Evolutionary conservation across 805 yeast genomes (phyloP).

Genomic region (Cyberlindnera meyerae): DNA sequence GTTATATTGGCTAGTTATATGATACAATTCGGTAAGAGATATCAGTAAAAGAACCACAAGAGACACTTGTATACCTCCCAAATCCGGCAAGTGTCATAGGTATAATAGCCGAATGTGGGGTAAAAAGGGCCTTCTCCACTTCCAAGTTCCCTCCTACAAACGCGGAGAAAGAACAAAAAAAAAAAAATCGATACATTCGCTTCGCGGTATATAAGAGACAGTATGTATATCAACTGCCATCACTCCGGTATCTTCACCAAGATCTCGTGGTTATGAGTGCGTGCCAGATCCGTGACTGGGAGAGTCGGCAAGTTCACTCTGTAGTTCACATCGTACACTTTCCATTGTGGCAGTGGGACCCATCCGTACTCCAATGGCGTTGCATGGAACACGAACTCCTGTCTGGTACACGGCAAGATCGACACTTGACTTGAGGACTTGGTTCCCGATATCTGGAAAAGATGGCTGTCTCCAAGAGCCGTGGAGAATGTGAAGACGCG

Average conservation of each 20-base stretch:
- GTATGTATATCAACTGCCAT: too few species aligned
- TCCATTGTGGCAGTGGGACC: slow-evolving; percentile 52
- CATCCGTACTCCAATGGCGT: slow-evolving; percentile 16
- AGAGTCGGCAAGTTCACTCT: slow-evolving; percentile 55
- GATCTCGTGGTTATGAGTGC: slow-evolving; percentile 26
- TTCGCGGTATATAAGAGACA: too few species aligned
- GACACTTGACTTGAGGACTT: slow-evolving; percentile 20
- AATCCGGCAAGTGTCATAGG: too few species aligned
- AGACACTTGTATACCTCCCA: too few species aligned
- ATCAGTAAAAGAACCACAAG: too few species aligned
- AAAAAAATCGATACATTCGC: too few species aligned
- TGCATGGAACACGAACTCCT: slow-evolving; percentile 34
- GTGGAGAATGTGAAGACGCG: slow-evolving; percentile 60
- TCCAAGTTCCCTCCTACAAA: too few species aligned
- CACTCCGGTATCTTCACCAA: slow-evolving; percentile 9
- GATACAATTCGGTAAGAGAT: too few species aligned
- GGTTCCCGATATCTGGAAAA: slow-evolving; percentile 35
- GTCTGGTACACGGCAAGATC: slow-evolving; percentile 59
- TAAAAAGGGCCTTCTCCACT: too few species aligned
- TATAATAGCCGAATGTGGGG: too few species aligned
- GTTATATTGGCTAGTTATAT: too few species aligned
- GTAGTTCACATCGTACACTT: slow-evolving; percentile 64
- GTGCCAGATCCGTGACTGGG: slow-evolving; percentile 33
- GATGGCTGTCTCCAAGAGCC: slow-evolving; percentile 33
- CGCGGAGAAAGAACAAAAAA: too few species aligned